Evolutionary conservation across 139 green algal species (phyloP).

Genomic region (Micromonas commoda): DNA sequence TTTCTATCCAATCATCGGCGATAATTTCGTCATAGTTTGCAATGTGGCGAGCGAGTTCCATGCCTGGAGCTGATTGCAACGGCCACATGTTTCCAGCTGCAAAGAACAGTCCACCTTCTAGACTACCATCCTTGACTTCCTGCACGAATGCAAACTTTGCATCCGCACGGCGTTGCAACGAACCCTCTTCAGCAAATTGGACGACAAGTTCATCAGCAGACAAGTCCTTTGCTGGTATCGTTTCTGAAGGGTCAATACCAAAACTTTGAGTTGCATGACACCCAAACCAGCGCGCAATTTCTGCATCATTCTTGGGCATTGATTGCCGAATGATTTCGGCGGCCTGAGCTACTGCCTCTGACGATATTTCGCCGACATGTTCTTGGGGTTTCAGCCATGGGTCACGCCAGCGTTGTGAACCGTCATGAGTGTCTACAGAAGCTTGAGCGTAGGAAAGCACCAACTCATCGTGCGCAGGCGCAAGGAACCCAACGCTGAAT

Average conservation of each 20-base stretch:
- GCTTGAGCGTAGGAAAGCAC: conserved; percentile 2
- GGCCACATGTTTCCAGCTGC: background rate
- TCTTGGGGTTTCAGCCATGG: conserved; percentile 12
- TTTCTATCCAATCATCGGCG: background rate
- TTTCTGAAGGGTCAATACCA: background rate
- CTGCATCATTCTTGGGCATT: conserved; percentile 3
- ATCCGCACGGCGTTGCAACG: background rate
- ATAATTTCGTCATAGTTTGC: conserved; percentile 12
- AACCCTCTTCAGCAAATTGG: background rate
- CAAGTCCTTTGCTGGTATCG: background rate
- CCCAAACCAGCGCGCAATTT: conserved; percentile 13
- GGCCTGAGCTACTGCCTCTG: background rate
- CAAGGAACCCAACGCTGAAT: conserved; percentile 11
- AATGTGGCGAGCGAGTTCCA: background rate
- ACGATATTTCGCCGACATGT: background rate
- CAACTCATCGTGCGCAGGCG: conserved; percentile 15
- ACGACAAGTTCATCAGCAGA: background rate
- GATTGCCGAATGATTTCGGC: background rate
- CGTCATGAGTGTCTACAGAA: background rate
- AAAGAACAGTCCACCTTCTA: conserved; percentile 14
- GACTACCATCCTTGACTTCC: background rate
- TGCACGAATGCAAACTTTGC: conserved; percentile 14
- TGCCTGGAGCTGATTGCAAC: background rate
- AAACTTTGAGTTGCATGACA: background rate
- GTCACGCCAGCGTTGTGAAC: background rate